Evolutionary conservation across 306 rosid species (phyloP).

Genomic region (Trifolium pratense): DNA sequence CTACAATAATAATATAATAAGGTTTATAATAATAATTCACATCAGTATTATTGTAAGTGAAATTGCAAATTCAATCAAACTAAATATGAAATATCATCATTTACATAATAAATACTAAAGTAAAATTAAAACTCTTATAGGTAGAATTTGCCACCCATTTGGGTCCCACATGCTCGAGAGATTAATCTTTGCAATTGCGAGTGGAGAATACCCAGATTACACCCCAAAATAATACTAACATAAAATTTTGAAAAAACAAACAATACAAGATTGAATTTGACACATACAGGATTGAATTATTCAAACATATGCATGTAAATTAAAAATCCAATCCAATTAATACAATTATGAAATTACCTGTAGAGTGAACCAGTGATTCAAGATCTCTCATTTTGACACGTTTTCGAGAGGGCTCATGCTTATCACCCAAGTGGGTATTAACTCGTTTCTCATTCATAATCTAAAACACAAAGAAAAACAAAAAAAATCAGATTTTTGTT

Average conservation of each 20-base stretch:
- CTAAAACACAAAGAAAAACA: conserved; percentile 41
- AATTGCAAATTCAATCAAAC: neutral
- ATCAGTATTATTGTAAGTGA: neutral
- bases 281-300: neutral
- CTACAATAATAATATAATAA: neutral
- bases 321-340: neutral
- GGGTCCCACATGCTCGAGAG: too few relatives aligned
- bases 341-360: conserved; percentile 51
- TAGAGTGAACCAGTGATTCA: conserved; percentile 57
- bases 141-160: too few relatives aligned
- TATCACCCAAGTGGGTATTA: conserved; percentile 43
- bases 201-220: too few relatives aligned
- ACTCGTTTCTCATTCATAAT: conserved; percentile 59
- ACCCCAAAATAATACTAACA: too few relatives aligned
- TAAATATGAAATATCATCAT: neutral
- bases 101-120: too few relatives aligned
- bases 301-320: neutral
- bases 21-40: neutral
- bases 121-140: too few relatives aligned
- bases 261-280: neutral
- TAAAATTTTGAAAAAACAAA: neutral
- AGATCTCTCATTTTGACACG: conserved; percentile 76
- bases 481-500: neutral
- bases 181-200: too few relatives aligned
- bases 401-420: conserved; percentile 50